Conservation (phyloP, 352 stramenopile species). For the Blastocystis sp. region DNA sequence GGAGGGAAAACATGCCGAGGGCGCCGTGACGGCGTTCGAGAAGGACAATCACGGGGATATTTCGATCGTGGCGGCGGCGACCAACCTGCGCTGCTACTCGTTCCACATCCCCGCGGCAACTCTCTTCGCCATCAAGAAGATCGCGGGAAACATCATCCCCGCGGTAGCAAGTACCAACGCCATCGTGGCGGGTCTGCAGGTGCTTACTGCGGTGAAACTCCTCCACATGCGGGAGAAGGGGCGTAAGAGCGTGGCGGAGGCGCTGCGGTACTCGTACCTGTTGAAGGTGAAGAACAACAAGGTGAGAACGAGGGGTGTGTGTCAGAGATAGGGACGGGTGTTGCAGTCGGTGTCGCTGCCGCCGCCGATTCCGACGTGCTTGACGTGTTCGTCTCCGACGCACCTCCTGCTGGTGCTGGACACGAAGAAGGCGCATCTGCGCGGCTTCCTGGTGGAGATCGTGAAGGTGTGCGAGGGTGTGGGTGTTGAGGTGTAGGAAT, state of each 20-base stretch:
- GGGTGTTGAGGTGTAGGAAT: background rate
- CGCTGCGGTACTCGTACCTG: slow-evolving; percentile 65
- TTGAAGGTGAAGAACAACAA: slow-evolving; percentile 72
- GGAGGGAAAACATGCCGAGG: slow-evolving; percentile 1
- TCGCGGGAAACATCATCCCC: slow-evolving; percentile 99
- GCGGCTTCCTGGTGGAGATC: slow-evolving; percentile 69
- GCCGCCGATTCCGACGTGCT: slow-evolving; percentile 32
- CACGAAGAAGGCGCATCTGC: slow-evolving; percentile 8
- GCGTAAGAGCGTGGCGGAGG: background rate
- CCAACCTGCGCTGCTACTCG: slow-evolving; percentile 89
- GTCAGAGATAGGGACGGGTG: slow-evolving; percentile 43
- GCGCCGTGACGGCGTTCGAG: slow-evolving; percentile 85
- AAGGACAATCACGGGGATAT: slow-evolving; percentile 97
- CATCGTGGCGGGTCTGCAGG: slow-evolving; percentile 95
- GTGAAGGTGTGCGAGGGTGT: background rate
- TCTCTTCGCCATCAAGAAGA: slow-evolving; percentile 91
- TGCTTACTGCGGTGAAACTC: slow-evolving; percentile 81
- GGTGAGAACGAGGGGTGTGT: background rate
- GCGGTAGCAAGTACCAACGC: slow-evolving; percentile 99
- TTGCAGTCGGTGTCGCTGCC: slow-evolving; percentile 66
- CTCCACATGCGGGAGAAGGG: background rate
- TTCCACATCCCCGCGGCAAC: slow-evolving; percentile 84
- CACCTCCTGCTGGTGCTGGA: slow-evolving; percentile 51
- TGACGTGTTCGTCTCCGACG: slow-evolving; percentile 53
- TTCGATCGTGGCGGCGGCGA: slow-evolving; percentile 94